Evolutionary conservation across 2,329 filamentous ascomycete species (phyloP), one percentile per base, ranked within the genome.

Genomic region (Nemania sp.): DNA sequence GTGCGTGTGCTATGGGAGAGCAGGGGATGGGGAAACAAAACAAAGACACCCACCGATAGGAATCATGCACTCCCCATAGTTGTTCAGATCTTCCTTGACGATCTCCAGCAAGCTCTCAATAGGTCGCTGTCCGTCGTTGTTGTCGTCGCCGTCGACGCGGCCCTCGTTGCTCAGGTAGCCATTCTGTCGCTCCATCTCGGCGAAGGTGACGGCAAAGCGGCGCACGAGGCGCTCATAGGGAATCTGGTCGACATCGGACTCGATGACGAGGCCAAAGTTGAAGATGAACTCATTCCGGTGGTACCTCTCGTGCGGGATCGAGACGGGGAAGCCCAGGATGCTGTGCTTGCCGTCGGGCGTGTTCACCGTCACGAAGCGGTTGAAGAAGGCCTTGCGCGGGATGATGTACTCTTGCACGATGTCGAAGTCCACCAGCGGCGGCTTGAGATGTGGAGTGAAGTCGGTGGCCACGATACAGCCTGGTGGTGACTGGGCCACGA

Each of bases 51-150:
- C 78, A 93, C 91, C 91, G 65, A 97, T 94, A 0, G 93, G 93
- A 71, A 97, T 97, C 93, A 97, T 97, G 81, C 93, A 97, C 79
- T 99, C 95, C 72, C 91, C 93, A 72, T 97, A 99, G 70, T 96
- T 96, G 73, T 98, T 97, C 68, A 99, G 74, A 73, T 99, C 93
- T 77, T 97, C 87, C 72, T 88, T 88, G 59, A 90, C 83, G 63
- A 90, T 89, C 76, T 90, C 92, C 68, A 98, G 82, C 67, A 99
- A 78, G 67, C 90, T 91, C 79, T 94, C 90, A 71, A 97, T 96
- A 3, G 85, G 80, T 75, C 91, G 78, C 79, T 89, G 52, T 29
- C 25, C 25, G 83, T 82, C 73, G 82, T 81, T 75, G 12, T 79
- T 76, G 37, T 7, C 25, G 83, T 82, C 73, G 82, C 81, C 75